These are phyloP conservation scores for Alternaria novae-zelandiae DNA, from an alignment of 2,329 filamentous ascomycete genomes.

Conservation along the genomic window DNA sequence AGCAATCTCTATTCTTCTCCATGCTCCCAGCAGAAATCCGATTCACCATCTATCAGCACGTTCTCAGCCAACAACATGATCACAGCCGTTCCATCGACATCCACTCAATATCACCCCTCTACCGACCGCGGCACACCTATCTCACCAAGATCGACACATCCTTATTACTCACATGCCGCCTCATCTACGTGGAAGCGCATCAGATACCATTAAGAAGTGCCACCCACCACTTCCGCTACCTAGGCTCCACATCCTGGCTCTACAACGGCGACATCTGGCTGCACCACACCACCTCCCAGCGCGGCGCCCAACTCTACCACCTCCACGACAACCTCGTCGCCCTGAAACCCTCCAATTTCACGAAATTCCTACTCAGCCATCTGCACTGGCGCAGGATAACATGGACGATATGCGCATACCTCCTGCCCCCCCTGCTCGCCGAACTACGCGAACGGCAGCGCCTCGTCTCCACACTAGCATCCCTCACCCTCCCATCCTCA, in stretches of 20 bases:
- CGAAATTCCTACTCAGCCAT: constrained; percentile 21
- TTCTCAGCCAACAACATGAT: constrained; percentile 20
- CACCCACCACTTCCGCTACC: constrained; percentile 30
- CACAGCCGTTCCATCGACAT: constrained; percentile 6
- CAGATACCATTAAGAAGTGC: constrained; percentile 42
- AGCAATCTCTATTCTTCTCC: constrained; percentile 29
- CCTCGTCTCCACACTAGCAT: constrained; percentile 3
- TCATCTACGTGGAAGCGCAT: constrained; percentile 48
- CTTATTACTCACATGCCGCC: constrained; percentile 49
- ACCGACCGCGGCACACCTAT: constrained; percentile 37
- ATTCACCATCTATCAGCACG: constrained; percentile 20
- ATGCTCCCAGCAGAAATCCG: constrained; percentile 34
- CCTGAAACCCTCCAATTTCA: constrained; percentile 1
- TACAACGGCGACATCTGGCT: constrained; percentile 21
- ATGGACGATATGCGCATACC: constrained; percentile 27
- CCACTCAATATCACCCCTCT: constrained; percentile 15
- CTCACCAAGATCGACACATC: constrained; percentile 32
- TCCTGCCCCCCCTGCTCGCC: constrained; percentile 10
- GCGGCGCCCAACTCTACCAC: constrained; percentile 28
- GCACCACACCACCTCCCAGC: constrained; percentile 28
- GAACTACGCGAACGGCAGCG: constrained; percentile 12
- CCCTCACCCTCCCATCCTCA: constrained; percentile 16
- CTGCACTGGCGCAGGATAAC: constrained; percentile 31
- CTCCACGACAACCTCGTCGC: constrained; percentile 23
- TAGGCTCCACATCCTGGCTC: constrained; percentile 6